A percentile compares a stretch with the other conserved stretches of the same genome.
phyloP scores from a whole-genome alignment of 176 grass and related monocot species.

The Echinochloa phyllopogon region DNA sequence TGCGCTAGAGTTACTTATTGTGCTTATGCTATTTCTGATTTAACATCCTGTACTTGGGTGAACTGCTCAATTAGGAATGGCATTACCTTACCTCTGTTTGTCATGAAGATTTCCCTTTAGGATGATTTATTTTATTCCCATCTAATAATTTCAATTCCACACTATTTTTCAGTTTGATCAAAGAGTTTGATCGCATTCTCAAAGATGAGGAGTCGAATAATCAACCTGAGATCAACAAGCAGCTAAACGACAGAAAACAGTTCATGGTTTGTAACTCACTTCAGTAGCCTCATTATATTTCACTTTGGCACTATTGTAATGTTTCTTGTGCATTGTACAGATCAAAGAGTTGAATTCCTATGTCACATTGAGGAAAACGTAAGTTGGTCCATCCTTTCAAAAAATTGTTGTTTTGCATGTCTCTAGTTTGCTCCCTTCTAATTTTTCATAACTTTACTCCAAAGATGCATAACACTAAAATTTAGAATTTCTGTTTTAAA shows the following conservation, averaged over 20 bases:
- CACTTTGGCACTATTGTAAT: constrained; percentile 20
- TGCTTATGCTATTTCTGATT: constrained; percentile 7
- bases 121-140: neutral
- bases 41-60: neutral
- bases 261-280: constrained; percentile 66
- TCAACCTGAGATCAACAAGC: constrained; percentile 72
- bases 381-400: constrained; percentile 45
- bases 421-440: neutral
- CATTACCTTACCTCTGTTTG: constrained; percentile 18
- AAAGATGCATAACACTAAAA: neutral
- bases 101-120: constrained; percentile 9
- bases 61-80: constrained; percentile 9
- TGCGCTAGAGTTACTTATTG: constrained; percentile 11
- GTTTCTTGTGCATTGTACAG: constrained; percentile 54
- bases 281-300: constrained; percentile 16
- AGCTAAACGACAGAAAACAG: constrained; percentile 96
- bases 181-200: constrained; percentile 81
- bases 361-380: constrained; percentile 97
- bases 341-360: constrained; percentile 99
- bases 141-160: constrained; percentile 15
- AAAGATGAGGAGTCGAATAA: constrained; percentile 82
- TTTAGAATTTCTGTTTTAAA: constrained; percentile 3
- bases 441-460: neutral
- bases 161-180: constrained; percentile 67
- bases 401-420: neutral